Base-by-base conservation (phyloP, 352 stramenopile genomes). In the Globisporangium carolinianum region DNA sequence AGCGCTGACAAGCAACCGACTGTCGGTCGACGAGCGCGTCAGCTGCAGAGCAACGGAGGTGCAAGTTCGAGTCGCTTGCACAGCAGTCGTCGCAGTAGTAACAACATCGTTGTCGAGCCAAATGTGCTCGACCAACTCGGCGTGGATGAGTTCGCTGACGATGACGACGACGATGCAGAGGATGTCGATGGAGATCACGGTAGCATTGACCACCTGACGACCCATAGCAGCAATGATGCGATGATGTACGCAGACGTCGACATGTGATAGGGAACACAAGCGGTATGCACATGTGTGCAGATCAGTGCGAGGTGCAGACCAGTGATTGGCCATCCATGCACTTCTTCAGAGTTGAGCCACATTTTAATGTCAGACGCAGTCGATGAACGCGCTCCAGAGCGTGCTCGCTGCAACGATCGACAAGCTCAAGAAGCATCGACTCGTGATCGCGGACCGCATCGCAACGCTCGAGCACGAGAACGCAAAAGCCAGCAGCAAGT, bases 381-480 rank as follows among this genome's bases (percentile, higher is more conserved):
- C 69, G 39, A 73, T 92, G 66, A 80, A 84, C 53, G 79, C 82
- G n/a, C 75, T 91, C 3, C 71, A 92, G 15, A 65, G 48, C 17
- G 75, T 87, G 36, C 64, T 92, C 32, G 49, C 67, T 4, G 71
- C 78, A 41, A 75, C 83, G 12, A 87, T 92, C 53, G 68, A 84
- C 12, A 67, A 72, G 3, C 62, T 92, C 32, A 51, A 80, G 6
- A 71, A 75, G 42, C 83, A 92, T 37, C 76, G 83, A 1, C n/a
- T n/a, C n/a, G n/a, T n/a, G n/a, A n/a, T n/a, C n/a, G n/a, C n/a
- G n/a, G n/a, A n/a, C n/a, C n/a, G n/a, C n/a, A n/a, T n/a, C n/a
- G n/a, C n/a, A n/a, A n/a, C n/a, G n/a, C n/a, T n/a, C n/a, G n/a
- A n/a, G n/a, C n/a, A n/a, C n/a, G n/a, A n/a, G n/a, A n/a, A n/a